A percentile compares a stretch with the other conserved stretches of the same genome.
These are phyloP conservation scores for Licmophora abbreviata DNA, from an alignment of 108 stramenopile species.

Conservation along the genomic window DNA sequence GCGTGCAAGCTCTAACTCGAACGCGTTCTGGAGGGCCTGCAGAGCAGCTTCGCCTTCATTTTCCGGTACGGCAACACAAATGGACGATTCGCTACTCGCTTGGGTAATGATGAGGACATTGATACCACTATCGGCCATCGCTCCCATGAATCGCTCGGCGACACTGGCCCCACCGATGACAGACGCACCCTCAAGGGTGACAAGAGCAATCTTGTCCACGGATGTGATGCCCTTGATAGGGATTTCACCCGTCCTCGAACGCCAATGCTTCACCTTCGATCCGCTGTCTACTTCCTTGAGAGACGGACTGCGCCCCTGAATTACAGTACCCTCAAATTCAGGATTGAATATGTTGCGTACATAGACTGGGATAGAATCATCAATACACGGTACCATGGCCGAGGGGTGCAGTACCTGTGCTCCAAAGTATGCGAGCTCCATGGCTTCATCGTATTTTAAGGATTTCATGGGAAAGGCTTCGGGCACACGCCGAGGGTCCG, in stretches of 20 bases:
- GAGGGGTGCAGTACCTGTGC: slow-evolving; percentile 85
- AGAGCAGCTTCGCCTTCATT: slow-evolving; percentile 56
- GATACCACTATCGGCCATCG: slow-evolving; percentile 63
- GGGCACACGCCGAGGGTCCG: slow-evolving; percentile 84
- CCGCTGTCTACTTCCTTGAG: slow-evolving; percentile 31
- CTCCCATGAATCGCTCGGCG: slow-evolving; percentile 70
- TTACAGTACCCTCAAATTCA: slow-evolving; percentile 60
- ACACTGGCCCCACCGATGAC: slow-evolving; percentile 82
- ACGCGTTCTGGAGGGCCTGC: slow-evolving; percentile 40
- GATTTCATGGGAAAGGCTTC: slow-evolving; percentile 69
- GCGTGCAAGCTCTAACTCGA: slow-evolving; percentile 64
- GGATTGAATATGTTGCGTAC: slow-evolving; percentile 88
- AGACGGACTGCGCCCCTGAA: slow-evolving; percentile 50
- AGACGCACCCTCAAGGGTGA: slow-evolving; percentile 77
- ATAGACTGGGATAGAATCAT: slow-evolving; percentile 69
- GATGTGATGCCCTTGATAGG: slow-evolving; percentile 76
- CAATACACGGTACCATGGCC: slow-evolving; percentile 73
- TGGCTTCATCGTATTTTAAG: slow-evolving; percentile 83
- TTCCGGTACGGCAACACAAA: slow-evolving; percentile 68
- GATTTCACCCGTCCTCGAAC: slow-evolving; percentile 44
- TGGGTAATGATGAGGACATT: slow-evolving; percentile 82
- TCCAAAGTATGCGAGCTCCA: slow-evolving; percentile 90
- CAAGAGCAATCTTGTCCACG: slow-evolving; percentile 69
- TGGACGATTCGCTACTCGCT: slow-evolving; percentile 76
- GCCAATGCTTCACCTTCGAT: slow-evolving; percentile 45